Conservation (phyloP, 441 rosid species). For the Populus hybrid region DNA sequence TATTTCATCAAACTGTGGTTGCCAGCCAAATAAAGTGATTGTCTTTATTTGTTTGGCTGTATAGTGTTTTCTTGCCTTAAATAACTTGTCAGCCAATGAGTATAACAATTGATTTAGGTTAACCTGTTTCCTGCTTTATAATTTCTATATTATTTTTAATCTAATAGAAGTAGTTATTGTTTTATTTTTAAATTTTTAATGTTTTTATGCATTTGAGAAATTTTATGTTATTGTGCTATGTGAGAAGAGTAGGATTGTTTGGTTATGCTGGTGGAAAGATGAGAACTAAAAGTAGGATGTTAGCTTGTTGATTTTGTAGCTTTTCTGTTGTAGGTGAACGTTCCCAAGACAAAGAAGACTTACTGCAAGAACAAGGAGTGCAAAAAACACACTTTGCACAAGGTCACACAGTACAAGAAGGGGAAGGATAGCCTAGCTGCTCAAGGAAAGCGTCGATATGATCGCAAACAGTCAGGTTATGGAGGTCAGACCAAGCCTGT, state of each 20-base stretch:
- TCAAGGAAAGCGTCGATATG: slow-evolving; percentile 46
- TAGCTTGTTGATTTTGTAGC: background rate
- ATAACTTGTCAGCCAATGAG: background rate
- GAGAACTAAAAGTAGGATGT: background rate
- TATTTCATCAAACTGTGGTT: background rate
- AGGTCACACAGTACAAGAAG: slow-evolving; percentile 60
- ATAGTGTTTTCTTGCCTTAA: background rate
- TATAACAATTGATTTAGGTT: background rate
- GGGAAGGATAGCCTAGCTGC: slow-evolving; percentile 50
- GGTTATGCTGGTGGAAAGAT: background rate
- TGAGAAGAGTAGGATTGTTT: background rate
- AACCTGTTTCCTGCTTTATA: background rate
- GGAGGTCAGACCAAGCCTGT: slow-evolving; percentile 50
- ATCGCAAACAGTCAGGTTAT: slow-evolving; percentile 48
- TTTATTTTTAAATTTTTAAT: too few species aligned
- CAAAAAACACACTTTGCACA: slow-evolving; percentile 69
- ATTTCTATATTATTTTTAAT: background rate
- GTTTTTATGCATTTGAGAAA: background rate
- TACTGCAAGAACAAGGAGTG: slow-evolving; percentile 66
- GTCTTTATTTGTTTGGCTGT: background rate
- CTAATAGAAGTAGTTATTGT: background rate
- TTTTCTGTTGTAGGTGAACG: slow-evolving; percentile 40
- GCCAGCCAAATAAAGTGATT: background rate
- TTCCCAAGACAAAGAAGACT: slow-evolving; percentile 67
- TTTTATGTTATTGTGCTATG: background rate